Conservation (phyloP, 176 grass and related monocot genomes). For the Triticum timopheevii region DNA sequence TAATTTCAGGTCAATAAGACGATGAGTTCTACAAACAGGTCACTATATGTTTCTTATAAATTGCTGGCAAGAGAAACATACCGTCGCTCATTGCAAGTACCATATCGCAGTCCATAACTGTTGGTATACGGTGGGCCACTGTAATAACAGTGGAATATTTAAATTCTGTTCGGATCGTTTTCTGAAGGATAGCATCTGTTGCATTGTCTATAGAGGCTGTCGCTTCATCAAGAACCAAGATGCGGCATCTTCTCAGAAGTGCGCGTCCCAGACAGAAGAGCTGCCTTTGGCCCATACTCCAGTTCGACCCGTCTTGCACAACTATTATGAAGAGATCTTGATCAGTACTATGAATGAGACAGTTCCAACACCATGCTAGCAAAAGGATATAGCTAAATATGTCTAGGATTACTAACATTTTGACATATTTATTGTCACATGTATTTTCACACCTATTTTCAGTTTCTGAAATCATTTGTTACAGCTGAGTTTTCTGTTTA, state of each 20-base stretch:
- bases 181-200: no score
- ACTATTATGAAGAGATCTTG: constrained; percentile 43
- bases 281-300: constrained; percentile 99
- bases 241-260: no score
- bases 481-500: not conserved
- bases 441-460: not conserved
- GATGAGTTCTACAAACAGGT: no score
- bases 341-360: constrained; percentile 7
- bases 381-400: not conserved
- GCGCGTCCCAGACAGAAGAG: constrained; percentile 47
- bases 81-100: constrained; percentile 69
- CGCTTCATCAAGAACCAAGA: no score
- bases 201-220: no score
- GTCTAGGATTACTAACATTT: not conserved
- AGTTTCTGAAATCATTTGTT: not conserved
- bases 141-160: constrained; percentile 78
- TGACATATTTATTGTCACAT: not conserved
- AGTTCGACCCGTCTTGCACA: constrained; percentile 81
- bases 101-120: constrained; percentile 84
- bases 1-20: no score
- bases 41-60: not conserved
- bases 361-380: no score
- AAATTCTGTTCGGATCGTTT: constrained; percentile 66
- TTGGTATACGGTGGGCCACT: constrained; percentile 81
- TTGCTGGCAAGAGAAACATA: constrained; percentile 14